A percentile compares a stretch with the other conserved stretches of the same genome.
phyloP scores from a whole-genome alignment of 257 asterid genomes.

The Plantago major region DNA sequence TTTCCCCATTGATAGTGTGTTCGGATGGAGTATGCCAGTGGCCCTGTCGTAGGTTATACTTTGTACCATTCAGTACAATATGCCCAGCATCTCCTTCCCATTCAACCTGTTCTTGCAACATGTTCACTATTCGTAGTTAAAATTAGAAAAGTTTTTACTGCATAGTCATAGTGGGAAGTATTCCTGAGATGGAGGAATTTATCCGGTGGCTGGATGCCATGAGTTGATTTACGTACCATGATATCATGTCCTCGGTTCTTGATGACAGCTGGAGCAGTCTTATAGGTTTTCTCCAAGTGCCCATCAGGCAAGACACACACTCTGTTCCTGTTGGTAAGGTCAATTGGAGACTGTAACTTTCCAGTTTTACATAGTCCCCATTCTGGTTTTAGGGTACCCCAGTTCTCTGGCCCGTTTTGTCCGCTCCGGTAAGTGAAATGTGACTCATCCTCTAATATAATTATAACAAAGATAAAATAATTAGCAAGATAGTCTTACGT shows the following conservation, averaged over 20 bases:
- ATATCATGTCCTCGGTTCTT: slow-evolving; percentile 71
- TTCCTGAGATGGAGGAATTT: not conserved
- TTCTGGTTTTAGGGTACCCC: slow-evolving; percentile 39
- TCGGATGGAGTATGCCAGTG: slow-evolving; percentile 94
- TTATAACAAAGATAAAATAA: not conserved
- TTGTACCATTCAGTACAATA: slow-evolving; percentile 33
- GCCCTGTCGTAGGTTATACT: slow-evolving; percentile 37
- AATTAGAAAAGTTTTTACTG: no score
- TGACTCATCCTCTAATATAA: slow-evolving; percentile 37
- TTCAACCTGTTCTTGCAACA: slow-evolving; percentile 32
- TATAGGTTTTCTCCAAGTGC: slow-evolving; percentile 30
- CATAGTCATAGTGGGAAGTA: not conserved
- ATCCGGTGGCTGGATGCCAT: not conserved
- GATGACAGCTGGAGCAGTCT: slow-evolving; percentile 44
- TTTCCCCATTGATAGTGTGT: slow-evolving; percentile 48
- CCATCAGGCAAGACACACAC: slow-evolving; percentile 17
- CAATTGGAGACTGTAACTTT: slow-evolving; percentile 60
- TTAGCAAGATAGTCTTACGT: not conserved
- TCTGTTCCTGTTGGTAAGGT: slow-evolving; percentile 25
- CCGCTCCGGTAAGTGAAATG: slow-evolving; percentile 30
- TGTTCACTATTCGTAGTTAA: no score
- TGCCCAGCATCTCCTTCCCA: slow-evolving; percentile 72
- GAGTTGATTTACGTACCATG: slow-evolving; percentile 23
- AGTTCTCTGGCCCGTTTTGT: slow-evolving; percentile 50
- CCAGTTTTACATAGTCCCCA: slow-evolving; percentile 56